Evolutionary conservation across 2,329 filamentous ascomycete species (phyloP), one percentile per base, ranked within the genome.

Genomic region (Sclerotinia minor): DNA sequence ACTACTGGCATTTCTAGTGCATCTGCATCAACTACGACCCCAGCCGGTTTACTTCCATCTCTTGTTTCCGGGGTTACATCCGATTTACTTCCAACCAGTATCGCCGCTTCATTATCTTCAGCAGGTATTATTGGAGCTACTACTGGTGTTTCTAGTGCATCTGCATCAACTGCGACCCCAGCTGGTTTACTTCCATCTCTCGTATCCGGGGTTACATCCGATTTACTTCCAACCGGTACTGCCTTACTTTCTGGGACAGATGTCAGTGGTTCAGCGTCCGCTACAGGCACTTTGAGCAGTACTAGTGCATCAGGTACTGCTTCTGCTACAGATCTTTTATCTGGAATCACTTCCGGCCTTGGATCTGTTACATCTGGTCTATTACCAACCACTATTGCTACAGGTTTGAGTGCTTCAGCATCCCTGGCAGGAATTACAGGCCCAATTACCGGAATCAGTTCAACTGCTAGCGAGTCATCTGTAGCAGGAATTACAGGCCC

Each of bases 401-500:
- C 65, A 17, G 47, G 19, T 35, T 68, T 69, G 45, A 57, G 26
- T 57, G 60, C 47, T 52, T 61, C 63, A 44, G 66, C 63, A 41
- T 52, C 68, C 26, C 26, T 45, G 55, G 32, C 59, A 15, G 65
- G 65, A 32, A 64, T 65, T 38, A 69, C 47, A 21, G 59, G 65
- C 8, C 59, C 68, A 41, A 41, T 17, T 4, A 67, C 67, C 19
- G 50, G 50, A 38, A 35, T 50, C 19, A 52, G 24, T 26, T 41
- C 44, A n/a, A 65, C 52, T 8, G 13, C 7, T 15, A 50, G 45
- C 52, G 45, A 3, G 52, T 41, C 63, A 41, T 52, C 68, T n/a
- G 26, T 45, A 55, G 32, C 59, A 15, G 65, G 65, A 32, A 64
- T 65, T 38, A 69, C 47, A 21, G 59, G 65, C 8, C 59, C 68